Percentiles rank a stretch among this genome's conserved stretches.
Evolutionary conservation across 352 stramenopile species (phyloP).

Genomic region (Globisporangium spiculum): DNA sequence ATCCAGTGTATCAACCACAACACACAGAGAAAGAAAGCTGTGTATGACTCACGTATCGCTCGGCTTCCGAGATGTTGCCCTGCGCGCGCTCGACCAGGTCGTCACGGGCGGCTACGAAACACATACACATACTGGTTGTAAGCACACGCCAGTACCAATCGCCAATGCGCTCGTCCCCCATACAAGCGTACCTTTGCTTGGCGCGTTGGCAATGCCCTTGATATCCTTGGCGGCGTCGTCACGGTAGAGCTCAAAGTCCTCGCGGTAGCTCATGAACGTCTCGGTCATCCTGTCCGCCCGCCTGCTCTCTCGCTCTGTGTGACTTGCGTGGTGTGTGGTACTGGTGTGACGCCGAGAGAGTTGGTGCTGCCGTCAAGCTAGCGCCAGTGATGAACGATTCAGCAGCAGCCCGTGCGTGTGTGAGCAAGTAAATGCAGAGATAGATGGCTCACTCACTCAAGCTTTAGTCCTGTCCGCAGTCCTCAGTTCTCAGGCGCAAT

Average conservation of each 20-base stretch:
- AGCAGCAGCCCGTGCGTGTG: neutral
- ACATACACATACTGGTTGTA: neutral
- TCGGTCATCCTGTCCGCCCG: constrained; percentile 50
- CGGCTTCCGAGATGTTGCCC: constrained; percentile 70
- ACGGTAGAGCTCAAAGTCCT: constrained; percentile 84
- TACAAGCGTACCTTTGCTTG: constrained; percentile 19
- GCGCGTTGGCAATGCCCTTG: constrained; percentile 50
- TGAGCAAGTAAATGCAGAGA: neutral
- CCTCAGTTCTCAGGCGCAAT: neutral
- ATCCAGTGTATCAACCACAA: neutral
- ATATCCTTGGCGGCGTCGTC: constrained; percentile 76
- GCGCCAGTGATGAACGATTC: neutral
- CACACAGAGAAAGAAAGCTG: neutral
- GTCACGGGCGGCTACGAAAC: constrained; percentile 32
- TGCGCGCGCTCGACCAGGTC: constrained; percentile 55
- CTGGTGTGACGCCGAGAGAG: neutral
- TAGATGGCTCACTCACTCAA: neutral
- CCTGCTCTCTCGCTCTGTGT: neutral
- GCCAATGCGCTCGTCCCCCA: neutral
- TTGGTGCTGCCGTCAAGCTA: neutral
- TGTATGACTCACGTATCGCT: constrained; percentile 53
- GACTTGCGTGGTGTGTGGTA: neutral
- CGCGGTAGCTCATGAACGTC: constrained; percentile 74
- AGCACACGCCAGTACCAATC: too few relatives aligned
- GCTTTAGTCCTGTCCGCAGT: neutral